phyloP scores from a whole-genome alignment of 2,329 filamentous ascomycete species.

The Colletotrichum kahawae region DNA sequence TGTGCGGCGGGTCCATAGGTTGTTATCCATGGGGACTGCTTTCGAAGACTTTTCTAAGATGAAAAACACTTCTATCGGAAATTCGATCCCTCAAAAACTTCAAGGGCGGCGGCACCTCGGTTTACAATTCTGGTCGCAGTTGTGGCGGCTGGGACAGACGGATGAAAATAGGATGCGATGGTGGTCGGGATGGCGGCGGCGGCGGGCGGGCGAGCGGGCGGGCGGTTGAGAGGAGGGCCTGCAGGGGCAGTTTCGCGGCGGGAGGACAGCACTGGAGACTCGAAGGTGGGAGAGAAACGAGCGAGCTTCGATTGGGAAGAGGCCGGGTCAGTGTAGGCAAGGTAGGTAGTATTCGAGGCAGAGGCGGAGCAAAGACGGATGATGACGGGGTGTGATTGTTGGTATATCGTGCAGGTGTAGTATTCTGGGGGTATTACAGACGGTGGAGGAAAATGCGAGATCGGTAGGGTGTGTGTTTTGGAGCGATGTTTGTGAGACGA shows the following conservation, averaged over 20 bases:
- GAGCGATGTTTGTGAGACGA: constrained; percentile 9
- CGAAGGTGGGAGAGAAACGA: not conserved
- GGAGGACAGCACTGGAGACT: not conserved
- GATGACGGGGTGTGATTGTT: not conserved
- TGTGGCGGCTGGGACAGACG: constrained; percentile 21
- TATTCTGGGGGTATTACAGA: constrained; percentile 10
- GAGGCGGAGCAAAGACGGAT: not conserved
- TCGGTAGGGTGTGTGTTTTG: not conserved
- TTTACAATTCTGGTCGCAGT: constrained; percentile 15
- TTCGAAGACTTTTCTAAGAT: constrained; percentile 24
- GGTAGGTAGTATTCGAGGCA: not conserved
- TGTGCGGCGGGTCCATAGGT: constrained; percentile 81
- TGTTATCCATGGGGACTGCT: constrained; percentile 62
- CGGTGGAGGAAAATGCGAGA: not conserved
- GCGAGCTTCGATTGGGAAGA: not conserved
- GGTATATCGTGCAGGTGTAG: constrained; percentile 5
- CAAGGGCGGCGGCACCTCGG: constrained; percentile 19
- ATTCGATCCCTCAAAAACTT: constrained; percentile 12
- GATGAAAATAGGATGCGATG: constrained; percentile 5
- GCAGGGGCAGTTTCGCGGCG: constrained; percentile 8
- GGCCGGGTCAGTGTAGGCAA: not conserved
- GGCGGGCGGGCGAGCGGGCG: not conserved
- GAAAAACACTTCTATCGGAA: constrained; percentile 1
- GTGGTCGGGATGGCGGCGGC: constrained; percentile 14
- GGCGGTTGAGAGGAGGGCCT: constrained; percentile 14